phyloP scores from a whole-genome alignment of 2,329 filamentous ascomycete genomes.

The Penicillium expansum region DNA sequence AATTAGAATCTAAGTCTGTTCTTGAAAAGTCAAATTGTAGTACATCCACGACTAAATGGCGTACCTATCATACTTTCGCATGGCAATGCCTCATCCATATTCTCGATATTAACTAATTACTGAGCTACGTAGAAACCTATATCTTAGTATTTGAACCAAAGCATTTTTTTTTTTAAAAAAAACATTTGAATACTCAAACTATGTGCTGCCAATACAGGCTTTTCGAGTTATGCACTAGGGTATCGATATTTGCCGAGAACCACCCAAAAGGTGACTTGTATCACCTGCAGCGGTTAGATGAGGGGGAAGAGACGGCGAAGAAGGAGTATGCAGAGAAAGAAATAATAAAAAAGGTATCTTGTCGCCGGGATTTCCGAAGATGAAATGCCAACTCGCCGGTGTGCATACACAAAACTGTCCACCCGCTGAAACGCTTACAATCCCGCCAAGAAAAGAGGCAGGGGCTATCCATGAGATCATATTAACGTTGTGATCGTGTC shows the following conservation, averaged over 20 bases:
- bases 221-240: constrained; percentile 9
- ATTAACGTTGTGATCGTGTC: constrained; percentile 23
- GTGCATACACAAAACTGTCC: constrained; percentile 10
- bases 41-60: no score
- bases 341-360: constrained; percentile 22
- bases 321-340: constrained; percentile 5
- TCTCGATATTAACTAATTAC: no score
- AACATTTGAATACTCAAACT: not conserved
- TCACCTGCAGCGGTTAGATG: constrained; percentile 1
- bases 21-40: not conserved
- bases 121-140: not conserved
- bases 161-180: not conserved
- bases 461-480: constrained; percentile 8
- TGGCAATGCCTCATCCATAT: not conserved
- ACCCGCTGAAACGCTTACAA: constrained; percentile 28
- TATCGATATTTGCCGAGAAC: constrained; percentile 10
- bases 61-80: not conserved
- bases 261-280: not conserved
- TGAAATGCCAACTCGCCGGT: constrained; percentile 23
- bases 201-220: not conserved
- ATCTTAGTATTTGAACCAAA: not conserved
- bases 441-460: constrained; percentile 8
- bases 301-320: not conserved
- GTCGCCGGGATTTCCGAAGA: constrained; percentile 1
- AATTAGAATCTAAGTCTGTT: not conserved